These are phyloP conservation scores for Samsoniella hepiali DNA, from an alignment of 2,329 filamentous ascomycete species.

Conservation along the genomic window DNA sequence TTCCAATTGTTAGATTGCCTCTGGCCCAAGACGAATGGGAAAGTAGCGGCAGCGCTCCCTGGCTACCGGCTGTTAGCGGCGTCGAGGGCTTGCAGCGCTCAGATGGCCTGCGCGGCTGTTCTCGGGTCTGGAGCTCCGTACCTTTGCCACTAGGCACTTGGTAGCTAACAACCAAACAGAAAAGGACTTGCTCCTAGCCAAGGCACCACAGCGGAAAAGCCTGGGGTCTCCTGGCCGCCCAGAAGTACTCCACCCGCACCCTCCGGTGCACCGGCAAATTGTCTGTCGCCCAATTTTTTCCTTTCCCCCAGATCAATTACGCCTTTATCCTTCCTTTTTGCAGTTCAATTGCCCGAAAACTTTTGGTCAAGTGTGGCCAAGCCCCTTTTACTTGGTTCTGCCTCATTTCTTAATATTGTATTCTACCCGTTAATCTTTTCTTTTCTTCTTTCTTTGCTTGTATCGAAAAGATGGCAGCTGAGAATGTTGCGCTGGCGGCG, in stretches of 20 bases:
- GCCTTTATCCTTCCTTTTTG: slow-evolving; percentile 7
- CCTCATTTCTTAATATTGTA: slow-evolving; percentile 9
- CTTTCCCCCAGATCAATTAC: slow-evolving; percentile 9
- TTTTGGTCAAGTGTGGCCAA: slow-evolving; percentile 5
- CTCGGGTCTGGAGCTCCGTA: slow-evolving; percentile 1
- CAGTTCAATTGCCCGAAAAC: slow-evolving; percentile 14
- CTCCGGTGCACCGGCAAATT: slow-evolving; percentile 16
- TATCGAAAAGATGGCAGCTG: slow-evolving; percentile 17
- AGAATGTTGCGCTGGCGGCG: slow-evolving; percentile 7
- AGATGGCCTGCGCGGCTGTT: slow-evolving; percentile 3
- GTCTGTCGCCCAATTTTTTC: slow-evolving; percentile 17
- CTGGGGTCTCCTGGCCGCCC: slow-evolving; percentile 14
- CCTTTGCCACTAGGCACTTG: background rate
- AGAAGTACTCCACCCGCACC: slow-evolving; percentile 16
- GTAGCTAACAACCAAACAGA: background rate
- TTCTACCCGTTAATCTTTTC: slow-evolving; percentile 2
- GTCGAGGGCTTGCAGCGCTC: background rate
- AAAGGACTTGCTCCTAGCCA: background rate
- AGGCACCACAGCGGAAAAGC: background rate
- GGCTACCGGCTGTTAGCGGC: background rate
- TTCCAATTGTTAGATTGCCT: too few relatives aligned
- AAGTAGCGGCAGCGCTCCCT: too few relatives aligned
- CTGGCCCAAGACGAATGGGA: too few relatives aligned
- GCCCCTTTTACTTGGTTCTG: slow-evolving; percentile 1
- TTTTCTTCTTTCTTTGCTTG: slow-evolving; percentile 7